phyloP scores from a whole-genome alignment of 2,329 filamentous ascomycete species.

The Phialophora verrucosa region DNA sequence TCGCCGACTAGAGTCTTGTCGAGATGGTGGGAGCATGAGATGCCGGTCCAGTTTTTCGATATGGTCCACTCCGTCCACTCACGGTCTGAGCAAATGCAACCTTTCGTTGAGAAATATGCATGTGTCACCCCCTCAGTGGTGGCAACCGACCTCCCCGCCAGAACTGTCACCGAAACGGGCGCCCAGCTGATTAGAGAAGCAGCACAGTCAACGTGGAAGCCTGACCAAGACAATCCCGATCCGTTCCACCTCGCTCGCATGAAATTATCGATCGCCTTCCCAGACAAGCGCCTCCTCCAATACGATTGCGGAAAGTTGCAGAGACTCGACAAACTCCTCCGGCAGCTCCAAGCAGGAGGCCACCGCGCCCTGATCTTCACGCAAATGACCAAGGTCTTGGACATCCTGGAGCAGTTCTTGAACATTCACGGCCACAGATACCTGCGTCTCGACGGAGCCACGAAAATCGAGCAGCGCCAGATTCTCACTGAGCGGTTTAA shows the following conservation, averaged over 20 bases:
- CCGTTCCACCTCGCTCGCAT: constrained; percentile 94
- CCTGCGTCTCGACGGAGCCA: constrained; percentile 91
- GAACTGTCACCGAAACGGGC: constrained; percentile 68
- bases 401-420: constrained; percentile 95
- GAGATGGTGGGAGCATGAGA: constrained; percentile 39
- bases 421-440: constrained; percentile 99
- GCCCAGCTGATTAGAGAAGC: constrained; percentile 65
- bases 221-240: constrained; percentile 57
- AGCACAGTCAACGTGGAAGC: constrained; percentile 53
- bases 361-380: constrained; percentile 98
- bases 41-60: constrained; percentile 56
- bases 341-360: constrained; percentile 83
- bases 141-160: constrained; percentile 73
- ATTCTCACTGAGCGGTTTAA: constrained; percentile 97
- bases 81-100: constrained; percentile 74
- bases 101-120: constrained; percentile 81
- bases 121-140: constrained; percentile 91
- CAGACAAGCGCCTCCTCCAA: constrained; percentile 92
- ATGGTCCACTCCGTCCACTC: constrained; percentile 77
- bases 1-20: constrained; percentile 61
- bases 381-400: constrained; percentile 98
- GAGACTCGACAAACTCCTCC: constrained; percentile 81
- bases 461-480: constrained; percentile 93
- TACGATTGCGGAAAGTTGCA: constrained; percentile 98
- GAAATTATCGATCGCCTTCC: constrained; percentile 92